Base-by-base conservation (phyloP, 139 green algal species). In the Helicosporidium sp. region DNA sequence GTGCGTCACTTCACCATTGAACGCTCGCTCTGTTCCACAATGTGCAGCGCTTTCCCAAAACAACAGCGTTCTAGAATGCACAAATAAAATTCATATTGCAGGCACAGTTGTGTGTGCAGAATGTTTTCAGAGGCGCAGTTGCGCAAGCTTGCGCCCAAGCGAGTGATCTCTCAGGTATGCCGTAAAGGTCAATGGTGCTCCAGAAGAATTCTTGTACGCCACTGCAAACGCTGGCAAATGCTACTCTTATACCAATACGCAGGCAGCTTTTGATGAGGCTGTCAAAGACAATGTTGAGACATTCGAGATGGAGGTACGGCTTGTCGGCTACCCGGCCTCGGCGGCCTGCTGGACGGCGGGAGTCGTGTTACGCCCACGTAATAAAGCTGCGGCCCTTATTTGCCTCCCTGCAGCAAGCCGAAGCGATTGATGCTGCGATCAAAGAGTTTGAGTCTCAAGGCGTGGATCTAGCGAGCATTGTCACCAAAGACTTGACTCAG, bases 231-330 rank as follows among this genome's bases (percentile, higher is more conserved):
- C n/a, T n/a, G n/a, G n/a, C n/a, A n/a, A n/a, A n/a, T n/a, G n/a
- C n/a, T n/a, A n/a, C n/a, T n/a, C n/a, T n/a, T n/a, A n/a, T n/a
- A n/a, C n/a, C 31, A 37, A 37, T 37, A 37, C 31, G 34, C 68
- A 78, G 75, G 76, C 75, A 17, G 70, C 72, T 3, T 89, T 89
- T 50, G 79, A 89, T 65, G 73, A 73, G 6, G 70, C 76, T 2
- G 79, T 91, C 0, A 43, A 63, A 7, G 75, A 74, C 2, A 91
- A 90, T 51, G 76, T 84, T 0, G 70, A 78, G 6, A 74, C 85
- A 29, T 91, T 91, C 51, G 80, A 80, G 7, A 91, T 91, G 80
- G 58, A 77, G 60, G 77, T 87, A 24, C 26, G 70, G 48, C 28
- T 43, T 41, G 26, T 26, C 31, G 31, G 13, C 10, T 18, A 37